Evolutionary conservation across 495 filamentous ascomycete genomes (phyloP).

Genomic region (Neurospora africana): DNA sequence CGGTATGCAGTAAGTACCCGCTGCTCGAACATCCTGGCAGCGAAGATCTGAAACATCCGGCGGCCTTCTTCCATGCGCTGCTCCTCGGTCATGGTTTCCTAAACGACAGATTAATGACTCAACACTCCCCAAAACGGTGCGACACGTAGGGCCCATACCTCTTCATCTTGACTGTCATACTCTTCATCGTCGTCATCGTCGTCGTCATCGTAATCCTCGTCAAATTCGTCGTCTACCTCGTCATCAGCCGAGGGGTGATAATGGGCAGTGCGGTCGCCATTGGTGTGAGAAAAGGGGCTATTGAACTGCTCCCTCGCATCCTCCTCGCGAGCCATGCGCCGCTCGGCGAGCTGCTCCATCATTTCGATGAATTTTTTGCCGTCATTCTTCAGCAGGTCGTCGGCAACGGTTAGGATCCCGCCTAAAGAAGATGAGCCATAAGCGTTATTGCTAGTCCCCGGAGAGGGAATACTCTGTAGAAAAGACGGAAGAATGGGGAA

Average conservation of each 20-base stretch:
- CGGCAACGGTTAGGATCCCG: constrained; percentile 95
- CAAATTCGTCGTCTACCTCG: constrained; percentile 59
- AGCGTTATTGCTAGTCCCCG: constrained; percentile 25
- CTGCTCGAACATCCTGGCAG: constrained; percentile 98
- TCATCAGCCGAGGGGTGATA: constrained; percentile 49
- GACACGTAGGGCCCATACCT: constrained; percentile 27
- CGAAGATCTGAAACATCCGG: constrained; percentile 99
- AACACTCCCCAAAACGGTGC: not conserved
- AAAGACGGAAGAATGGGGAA: constrained; percentile 28
- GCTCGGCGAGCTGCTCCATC: constrained; percentile 99
- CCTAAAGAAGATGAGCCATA: constrained; percentile 51
- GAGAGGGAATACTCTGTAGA: constrained; percentile 26
- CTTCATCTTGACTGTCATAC: constrained; percentile 81
- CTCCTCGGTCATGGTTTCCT: constrained; percentile 96
- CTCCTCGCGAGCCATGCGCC: constrained; percentile 91
- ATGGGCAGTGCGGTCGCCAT: constrained; percentile 34
- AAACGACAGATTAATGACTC: constrained; percentile 23
- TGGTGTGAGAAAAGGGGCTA: constrained; percentile 48
- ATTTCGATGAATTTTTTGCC: constrained; percentile 99
- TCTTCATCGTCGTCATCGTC: constrained; percentile 68
- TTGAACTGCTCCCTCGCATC: constrained; percentile 65
- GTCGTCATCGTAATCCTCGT: constrained; percentile 60
- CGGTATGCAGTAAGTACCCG: constrained; percentile 92
- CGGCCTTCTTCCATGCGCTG: constrained; percentile 98
- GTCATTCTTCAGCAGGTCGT: constrained; percentile 97